Evolutionary conservation across 1,284 basidiomycete genomes (phyloP).

Genomic region (Bondarzewia mesenterica): DNA sequence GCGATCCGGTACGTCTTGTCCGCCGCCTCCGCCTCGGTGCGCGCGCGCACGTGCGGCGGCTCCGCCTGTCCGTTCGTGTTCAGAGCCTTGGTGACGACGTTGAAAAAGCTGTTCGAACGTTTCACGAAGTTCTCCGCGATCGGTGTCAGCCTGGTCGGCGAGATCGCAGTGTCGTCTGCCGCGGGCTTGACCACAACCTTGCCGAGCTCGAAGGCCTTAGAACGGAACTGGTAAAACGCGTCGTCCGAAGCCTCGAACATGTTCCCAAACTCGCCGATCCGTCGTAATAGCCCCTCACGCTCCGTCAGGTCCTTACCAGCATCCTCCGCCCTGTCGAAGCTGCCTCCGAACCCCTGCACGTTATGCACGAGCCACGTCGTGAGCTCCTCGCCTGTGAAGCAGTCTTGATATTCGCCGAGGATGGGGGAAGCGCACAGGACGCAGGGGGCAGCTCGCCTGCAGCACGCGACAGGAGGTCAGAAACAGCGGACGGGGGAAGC

Average conservation of each 20-base stretch:
- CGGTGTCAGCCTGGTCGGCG: constrained; percentile 30
- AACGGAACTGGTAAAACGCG: constrained; percentile 73
- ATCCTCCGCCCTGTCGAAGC: constrained; percentile 70
- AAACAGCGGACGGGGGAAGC: constrained; percentile 55
- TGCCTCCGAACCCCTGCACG: constrained; percentile 62
- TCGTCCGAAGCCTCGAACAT: constrained; percentile 67
- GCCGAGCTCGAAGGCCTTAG: constrained; percentile 67
- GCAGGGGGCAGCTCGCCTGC: constrained; percentile 52
- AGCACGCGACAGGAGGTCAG: constrained; percentile 59
- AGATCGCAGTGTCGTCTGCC: constrained; percentile 7
- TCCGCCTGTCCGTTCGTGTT: constrained; percentile 37
- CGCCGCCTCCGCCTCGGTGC: constrained; percentile 72
- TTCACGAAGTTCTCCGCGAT: constrained; percentile 54
- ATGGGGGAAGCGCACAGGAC: constrained; percentile 69
- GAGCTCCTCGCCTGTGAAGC: constrained; percentile 78
- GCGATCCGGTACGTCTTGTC: constrained; percentile 70
- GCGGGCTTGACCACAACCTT: constrained; percentile 20
- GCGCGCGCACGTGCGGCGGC: constrained; percentile 59
- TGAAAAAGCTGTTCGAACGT: constrained; percentile 60
- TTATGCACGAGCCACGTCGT: constrained; percentile 67
- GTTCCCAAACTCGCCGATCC: constrained; percentile 78
- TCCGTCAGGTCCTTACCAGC: constrained; percentile 74
- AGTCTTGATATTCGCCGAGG: constrained; percentile 82
- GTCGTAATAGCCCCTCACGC: constrained; percentile 62
- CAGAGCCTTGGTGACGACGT: constrained; percentile 67